These are phyloP conservation scores for Penicillium sp. DNA, from an alignment of 2,329 filamentous ascomycete species.

Conservation along the genomic window DNA sequence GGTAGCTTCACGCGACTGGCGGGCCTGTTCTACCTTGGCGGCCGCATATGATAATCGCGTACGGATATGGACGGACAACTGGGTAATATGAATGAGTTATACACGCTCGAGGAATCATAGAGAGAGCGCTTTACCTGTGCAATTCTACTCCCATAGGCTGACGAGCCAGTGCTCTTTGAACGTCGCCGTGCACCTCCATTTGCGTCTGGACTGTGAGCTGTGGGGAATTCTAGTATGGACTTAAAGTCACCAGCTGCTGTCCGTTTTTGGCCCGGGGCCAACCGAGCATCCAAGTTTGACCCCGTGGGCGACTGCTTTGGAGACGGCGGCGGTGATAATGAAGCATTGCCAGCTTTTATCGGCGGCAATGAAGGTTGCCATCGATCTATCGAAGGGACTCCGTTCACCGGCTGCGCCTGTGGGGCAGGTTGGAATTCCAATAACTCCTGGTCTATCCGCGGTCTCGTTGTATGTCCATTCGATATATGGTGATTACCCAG, in stretches of 20 bases:
- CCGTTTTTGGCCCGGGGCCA: slow-evolving; percentile 61
- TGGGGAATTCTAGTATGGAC: slow-evolving; percentile 31
- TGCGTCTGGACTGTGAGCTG: slow-evolving; percentile 31
- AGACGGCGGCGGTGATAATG: slow-evolving; percentile 13
- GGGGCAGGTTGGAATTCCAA: slow-evolving; percentile 8
- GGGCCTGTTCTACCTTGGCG: slow-evolving; percentile 87
- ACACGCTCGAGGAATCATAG: not conserved
- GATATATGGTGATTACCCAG: slow-evolving; percentile 8
- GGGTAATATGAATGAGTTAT: slow-evolving; percentile 27
- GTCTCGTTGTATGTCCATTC: slow-evolving; percentile 8
- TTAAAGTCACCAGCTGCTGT: slow-evolving; percentile 76
- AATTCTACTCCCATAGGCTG: slow-evolving; percentile 68
- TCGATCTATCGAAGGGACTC: slow-evolving; percentile 7
- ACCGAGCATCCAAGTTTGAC: slow-evolving; percentile 6
- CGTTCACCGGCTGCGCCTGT: slow-evolving; percentile 8
- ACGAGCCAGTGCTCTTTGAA: slow-evolving; percentile 69
- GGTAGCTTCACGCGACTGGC: slow-evolving; percentile 66
- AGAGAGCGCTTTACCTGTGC: slow-evolving; percentile 64
- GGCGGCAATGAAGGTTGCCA: slow-evolving; percentile 11
- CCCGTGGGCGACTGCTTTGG: slow-evolving; percentile 2
- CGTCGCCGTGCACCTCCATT: slow-evolving; percentile 50
- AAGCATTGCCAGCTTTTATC: slow-evolving; percentile 17
- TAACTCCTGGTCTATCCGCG: slow-evolving; percentile 7
- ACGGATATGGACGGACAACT: slow-evolving; percentile 77
- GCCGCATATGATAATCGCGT: slow-evolving; percentile 88